Evolutionary conservation across 768 basidiomycete species (phyloP), one percentile per base, ranked within the genome.

Genomic region (Leccinum arenicola): DNA sequence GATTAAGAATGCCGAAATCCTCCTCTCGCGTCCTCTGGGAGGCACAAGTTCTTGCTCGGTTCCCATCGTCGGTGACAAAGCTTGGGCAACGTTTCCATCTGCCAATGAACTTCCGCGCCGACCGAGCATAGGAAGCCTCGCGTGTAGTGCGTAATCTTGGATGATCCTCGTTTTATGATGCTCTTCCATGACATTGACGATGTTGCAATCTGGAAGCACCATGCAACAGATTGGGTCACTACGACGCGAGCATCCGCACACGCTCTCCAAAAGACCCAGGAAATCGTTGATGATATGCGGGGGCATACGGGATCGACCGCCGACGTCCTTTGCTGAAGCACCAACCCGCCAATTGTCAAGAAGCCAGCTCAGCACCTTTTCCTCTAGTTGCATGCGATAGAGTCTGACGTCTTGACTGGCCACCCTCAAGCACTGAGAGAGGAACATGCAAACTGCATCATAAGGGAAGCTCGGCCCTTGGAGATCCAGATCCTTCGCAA

Each of bases 391-490:
- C 81, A 94, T 83, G 15, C 89, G 84, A 73, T 92, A 92, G 15
- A 98, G 74, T 19, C 88, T 82, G 58, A 89, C 87, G 68, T 98
- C 94, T 67, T 88, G 86, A 58, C 83, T 85, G 0, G 93, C 87
- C 23, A 93, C 77, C 17, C 77, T 80, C 50, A 98, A 76, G 56
- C 85, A 88, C 27, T 82, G 76, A 6, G 82, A 75, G 50, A 98
- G 78, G 69, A 98, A 93, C 57, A 79, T 77, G 77, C 95, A 97
- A 40, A 96, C 93, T 1, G 95, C 86, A 68, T 99, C 97, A 66
- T 82, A 90, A 0, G 95, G 93, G 66, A 84, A 87, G 14, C 85
- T 76, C 2, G 95, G 95, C 0, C 95, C 95, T 74, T 98, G 96
- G 15, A 97, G 82, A 62, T 93, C 89, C 58, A 99, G 77, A 61